These are phyloP conservation scores for Coemansia sp. DNA, from an alignment of 192 early-diverging fungal species.

Conservation along the genomic window DNA sequence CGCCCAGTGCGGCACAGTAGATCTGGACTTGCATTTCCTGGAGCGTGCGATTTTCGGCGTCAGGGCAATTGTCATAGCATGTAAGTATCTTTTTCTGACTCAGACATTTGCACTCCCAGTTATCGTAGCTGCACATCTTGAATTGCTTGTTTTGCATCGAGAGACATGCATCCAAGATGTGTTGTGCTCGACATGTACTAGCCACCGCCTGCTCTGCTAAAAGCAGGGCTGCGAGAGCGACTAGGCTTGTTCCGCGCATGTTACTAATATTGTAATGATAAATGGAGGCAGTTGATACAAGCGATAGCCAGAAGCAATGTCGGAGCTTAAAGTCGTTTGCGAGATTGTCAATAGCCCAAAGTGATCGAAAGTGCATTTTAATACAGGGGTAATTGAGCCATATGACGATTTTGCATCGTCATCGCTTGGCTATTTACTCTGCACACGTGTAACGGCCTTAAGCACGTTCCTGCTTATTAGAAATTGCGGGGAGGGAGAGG, in stretches of 20 bases:
- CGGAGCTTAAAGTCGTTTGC: not conserved
- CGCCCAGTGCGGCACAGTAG: conserved; percentile 39
- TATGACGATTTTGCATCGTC: not conserved
- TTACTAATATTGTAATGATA: not conserved
- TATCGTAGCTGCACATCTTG: conserved; percentile 39
- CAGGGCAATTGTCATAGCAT: conserved; percentile 55
- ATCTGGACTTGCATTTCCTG: conserved; percentile 56
- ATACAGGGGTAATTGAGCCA: not conserved
- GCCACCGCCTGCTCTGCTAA: not conserved
- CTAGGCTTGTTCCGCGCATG: conserved; percentile 7
- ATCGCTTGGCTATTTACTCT: not conserved
- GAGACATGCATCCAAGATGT: conserved; percentile 53
- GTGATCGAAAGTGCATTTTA: not conserved
- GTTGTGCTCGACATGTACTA: conserved; percentile 34
- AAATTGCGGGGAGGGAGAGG: not conserved
- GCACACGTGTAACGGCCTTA: not conserved
- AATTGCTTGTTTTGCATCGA: conserved; percentile 42
- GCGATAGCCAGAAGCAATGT: not conserved
- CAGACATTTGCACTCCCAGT: conserved; percentile 55
- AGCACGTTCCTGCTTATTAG: not conserved
- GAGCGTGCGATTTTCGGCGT: conserved; percentile 47
- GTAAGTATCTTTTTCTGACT: conserved; percentile 48
- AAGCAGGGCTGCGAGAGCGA: conserved; percentile 7
- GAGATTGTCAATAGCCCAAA: not conserved
- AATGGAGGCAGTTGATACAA: not conserved